Evolutionary conservation across 2,329 filamentous ascomycete genomes (phyloP), one percentile per base, ranked within the genome.

Genomic region (Cladosporium sp.): DNA sequence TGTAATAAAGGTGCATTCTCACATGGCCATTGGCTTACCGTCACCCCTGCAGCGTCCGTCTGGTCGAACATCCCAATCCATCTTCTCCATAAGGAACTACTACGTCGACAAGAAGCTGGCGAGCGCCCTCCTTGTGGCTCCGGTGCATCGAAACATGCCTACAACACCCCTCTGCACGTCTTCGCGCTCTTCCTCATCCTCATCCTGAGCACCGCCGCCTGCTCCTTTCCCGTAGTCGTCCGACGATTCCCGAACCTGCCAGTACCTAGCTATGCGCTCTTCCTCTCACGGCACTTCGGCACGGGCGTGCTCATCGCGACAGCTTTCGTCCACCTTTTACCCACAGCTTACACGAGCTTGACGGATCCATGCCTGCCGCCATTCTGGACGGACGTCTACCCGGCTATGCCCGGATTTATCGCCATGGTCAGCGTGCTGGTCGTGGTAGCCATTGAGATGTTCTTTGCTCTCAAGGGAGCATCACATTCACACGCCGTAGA

Each of bases 371-470:
- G 84, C 73, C 84, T 96, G 0, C 89, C 91, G 8, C 78, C 82
- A 59, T 88, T 92, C 70, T 96, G 92, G 83, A 93, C 84, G 71
- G 70, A 88, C 63, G 83, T 84, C n/a, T 96, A 94, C 72, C 84
- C 81, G 49, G 89, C 90, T 5, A 87, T 95, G 71, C 86, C 90
- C 0, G 91, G 92, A 2, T 80, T 94, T 50, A 84, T 96, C 49
- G 88, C 90, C 58, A 93, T 96, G 89, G 74, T 86, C 9, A 86
- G 89, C 11, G 89, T 90, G n/a, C 80, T 96, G 60, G 77, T 89
- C 3, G 92, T 97, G 3, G 90, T 96, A 6, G 84, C 85, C 2
- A 82, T 97, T 55, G 93, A 97, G 73, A 96, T 94, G 76, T 91
- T 92, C 72, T 87, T 97, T 65, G 92, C 91, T 0, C 88, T 87